phyloP scores from a whole-genome alignment of 106 monocot genomes.

The Xerophyta viscosa region DNA sequence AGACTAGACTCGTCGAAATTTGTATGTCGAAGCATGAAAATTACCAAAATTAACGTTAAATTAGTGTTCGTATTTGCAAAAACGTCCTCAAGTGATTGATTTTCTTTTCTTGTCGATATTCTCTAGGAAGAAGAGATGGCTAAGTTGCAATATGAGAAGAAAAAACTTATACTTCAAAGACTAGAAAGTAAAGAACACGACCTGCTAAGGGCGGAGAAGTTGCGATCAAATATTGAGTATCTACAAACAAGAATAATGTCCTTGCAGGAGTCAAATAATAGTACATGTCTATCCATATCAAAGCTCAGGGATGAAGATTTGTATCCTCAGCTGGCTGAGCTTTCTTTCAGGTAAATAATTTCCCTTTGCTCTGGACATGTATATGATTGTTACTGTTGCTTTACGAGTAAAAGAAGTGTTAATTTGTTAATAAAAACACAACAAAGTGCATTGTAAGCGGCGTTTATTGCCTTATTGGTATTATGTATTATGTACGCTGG shows the following conservation, averaged over 20 bases:
- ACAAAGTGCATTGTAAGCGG: too few species aligned
- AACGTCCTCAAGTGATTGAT: too few species aligned
- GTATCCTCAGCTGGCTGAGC: constrained; percentile 56
- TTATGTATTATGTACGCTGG: too few species aligned
- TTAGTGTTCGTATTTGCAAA: too few species aligned
- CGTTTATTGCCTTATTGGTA: too few species aligned
- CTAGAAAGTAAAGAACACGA: constrained; percentile 57
- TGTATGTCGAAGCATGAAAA: too few species aligned
- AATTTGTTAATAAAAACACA: too few species aligned
- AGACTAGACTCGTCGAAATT: too few species aligned
- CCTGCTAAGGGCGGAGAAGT: constrained; percentile 26
- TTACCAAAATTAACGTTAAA: too few species aligned
- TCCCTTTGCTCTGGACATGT: background rate
- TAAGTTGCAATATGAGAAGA: constrained; percentile 41
- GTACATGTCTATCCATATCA: constrained; percentile 64
- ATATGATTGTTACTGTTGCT: background rate
- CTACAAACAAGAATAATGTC: constrained; percentile 48
- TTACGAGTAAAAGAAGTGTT: too few species aligned
- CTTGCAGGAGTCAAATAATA: constrained; percentile 61
- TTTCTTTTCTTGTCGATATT: background rate
- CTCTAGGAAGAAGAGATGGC: constrained; percentile 69
- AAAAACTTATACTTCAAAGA: constrained; percentile 37
- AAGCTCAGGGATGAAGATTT: constrained; percentile 82
- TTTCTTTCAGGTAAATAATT: constrained; percentile 51
- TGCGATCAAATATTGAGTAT: constrained; percentile 42